A percentile compares a stretch with the other conserved stretches of the same genome.
Conservation (phyloP, 371 early-diverging fungal genomes). For the Mucor piriformis region DNA sequence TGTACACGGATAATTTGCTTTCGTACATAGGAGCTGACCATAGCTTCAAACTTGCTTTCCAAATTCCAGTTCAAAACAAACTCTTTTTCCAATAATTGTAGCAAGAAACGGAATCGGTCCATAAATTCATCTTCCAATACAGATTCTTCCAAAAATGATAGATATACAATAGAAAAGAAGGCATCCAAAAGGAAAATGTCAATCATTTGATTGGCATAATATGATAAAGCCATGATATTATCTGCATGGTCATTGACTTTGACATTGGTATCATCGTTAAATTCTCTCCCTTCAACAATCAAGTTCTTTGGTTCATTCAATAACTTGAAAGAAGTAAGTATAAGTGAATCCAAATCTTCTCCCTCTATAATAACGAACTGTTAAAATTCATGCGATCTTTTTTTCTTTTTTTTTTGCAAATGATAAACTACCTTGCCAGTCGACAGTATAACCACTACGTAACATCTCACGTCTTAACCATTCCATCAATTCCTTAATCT, state of each 20-base stretch:
- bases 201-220: constrained; percentile 52
- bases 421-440: constrained; percentile 44
- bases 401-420: background rate
- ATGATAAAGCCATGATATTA: constrained; percentile 53
- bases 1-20: constrained; percentile 30
- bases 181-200: constrained; percentile 48
- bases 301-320: constrained; percentile 49
- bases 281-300: constrained; percentile 50
- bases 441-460: constrained; percentile 28
- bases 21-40: constrained; percentile 26
- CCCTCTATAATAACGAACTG: constrained; percentile 29
- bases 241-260: constrained; percentile 56
- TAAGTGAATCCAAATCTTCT: constrained; percentile 46
- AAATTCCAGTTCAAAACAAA: constrained; percentile 49
- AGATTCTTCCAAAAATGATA: constrained; percentile 40
- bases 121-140: constrained; percentile 48
- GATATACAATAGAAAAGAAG: constrained; percentile 51
- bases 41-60: constrained; percentile 37
- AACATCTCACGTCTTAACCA: constrained; percentile 46
- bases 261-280: constrained; percentile 54
- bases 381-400: background rate
- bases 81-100: constrained; percentile 49
- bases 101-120: constrained; percentile 51
- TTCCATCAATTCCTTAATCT: constrained; percentile 49
- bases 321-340: constrained; percentile 44